A percentile compares a stretch with the other conserved stretches of the same genome.
Evolutionary conservation across 2,329 filamentous ascomycete species (phyloP).

Genomic region (Clarireedia homoeocarpa): DNA sequence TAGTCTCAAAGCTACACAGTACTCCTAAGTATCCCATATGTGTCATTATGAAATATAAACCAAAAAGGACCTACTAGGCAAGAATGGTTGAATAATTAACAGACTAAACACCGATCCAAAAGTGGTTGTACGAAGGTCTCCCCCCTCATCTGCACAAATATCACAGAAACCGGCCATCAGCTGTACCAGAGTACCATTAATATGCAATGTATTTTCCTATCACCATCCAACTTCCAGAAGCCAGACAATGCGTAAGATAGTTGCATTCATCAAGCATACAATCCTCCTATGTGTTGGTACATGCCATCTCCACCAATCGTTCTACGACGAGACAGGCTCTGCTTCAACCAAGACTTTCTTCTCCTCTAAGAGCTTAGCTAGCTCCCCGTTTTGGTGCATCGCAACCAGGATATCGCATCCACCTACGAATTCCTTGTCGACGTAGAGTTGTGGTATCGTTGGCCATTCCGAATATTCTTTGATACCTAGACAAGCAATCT

Average conservation of each 20-base stretch:
- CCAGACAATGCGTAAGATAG: neutral
- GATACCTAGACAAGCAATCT: constrained; percentile 54
- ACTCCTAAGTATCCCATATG: no score
- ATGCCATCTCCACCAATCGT: neutral
- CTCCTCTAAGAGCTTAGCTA: constrained; percentile 86
- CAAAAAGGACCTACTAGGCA: no score
- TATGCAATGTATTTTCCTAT: neutral
- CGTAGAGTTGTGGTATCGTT: constrained; percentile 93
- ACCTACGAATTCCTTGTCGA: constrained; percentile 91
- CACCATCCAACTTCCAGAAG: neutral
- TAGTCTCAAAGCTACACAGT: no score
- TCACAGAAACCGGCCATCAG: neutral
- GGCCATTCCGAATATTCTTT: constrained; percentile 99
- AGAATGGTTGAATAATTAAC: no score
- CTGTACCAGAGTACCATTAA: neutral
- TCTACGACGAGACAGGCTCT: constrained; percentile 11
- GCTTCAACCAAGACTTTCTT: constrained; percentile 65
- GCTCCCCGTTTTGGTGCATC: constrained; percentile 93
- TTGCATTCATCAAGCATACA: neutral
- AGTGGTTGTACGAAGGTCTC: no score
- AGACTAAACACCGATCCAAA: no score
- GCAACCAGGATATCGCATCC: constrained; percentile 96
- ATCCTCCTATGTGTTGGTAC: neutral
- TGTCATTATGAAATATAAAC: no score
- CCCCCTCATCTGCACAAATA: neutral